Conservation (phyloP, 2,329 filamentous ascomycete species). For the Blastomyces gilchristii region DNA sequence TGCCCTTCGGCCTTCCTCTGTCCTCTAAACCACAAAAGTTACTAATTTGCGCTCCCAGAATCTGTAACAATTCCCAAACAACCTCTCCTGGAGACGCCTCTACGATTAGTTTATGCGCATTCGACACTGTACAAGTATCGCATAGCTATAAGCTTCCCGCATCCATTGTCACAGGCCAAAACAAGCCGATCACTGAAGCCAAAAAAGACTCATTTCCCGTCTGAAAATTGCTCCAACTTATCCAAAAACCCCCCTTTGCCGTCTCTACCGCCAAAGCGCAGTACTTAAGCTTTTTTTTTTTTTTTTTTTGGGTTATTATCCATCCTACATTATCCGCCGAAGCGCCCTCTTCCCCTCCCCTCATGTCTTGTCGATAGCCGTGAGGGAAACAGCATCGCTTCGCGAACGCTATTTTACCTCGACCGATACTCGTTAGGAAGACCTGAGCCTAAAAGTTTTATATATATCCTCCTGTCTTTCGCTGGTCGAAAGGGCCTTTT, state of each 20-base stretch:
- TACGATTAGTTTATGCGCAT: neutral
- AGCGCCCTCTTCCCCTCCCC: neutral
- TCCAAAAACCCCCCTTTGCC: neutral
- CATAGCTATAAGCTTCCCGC: neutral
- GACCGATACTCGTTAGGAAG: neutral
- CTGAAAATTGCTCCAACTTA: neutral
- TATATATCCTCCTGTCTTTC: constrained; percentile 14
- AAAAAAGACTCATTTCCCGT: neutral
- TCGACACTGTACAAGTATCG: constrained; percentile 4
- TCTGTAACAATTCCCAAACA: constrained; percentile 4
- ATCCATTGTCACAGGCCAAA: neutral
- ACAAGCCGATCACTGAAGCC: neutral
- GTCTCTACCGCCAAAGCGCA: neutral
- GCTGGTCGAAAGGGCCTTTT: constrained; percentile 20
- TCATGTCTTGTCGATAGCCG: constrained; percentile 6
- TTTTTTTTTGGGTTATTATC: neutral
- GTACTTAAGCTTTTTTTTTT: neutral
- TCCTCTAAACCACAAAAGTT: neutral
- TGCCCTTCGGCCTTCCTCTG: neutral
- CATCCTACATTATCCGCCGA: neutral
- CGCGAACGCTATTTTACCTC: constrained; percentile 10
- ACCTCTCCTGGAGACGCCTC: neutral
- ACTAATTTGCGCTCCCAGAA: neutral
- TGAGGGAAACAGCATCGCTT: constrained; percentile 10
- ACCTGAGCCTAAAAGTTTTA: neutral